A percentile compares a stretch with the other conserved stretches of the same genome.
Evolutionary conservation across 2,329 filamentous ascomycete genomes (phyloP).

Genomic region (Pseudocercospora fuligena): DNA sequence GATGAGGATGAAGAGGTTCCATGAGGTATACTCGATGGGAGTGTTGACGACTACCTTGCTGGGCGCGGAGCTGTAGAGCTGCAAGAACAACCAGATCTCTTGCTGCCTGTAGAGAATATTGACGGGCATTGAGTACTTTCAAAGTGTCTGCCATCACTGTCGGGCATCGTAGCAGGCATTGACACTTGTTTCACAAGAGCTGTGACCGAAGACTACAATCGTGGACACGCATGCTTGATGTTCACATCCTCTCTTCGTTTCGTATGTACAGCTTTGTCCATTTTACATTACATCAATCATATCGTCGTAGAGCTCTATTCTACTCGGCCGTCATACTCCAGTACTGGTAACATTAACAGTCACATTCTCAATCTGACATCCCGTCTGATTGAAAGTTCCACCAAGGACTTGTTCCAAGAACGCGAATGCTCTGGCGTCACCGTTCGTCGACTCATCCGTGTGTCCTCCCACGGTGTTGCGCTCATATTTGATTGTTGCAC

Average conservation of each 20-base stretch:
- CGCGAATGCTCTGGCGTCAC: slow-evolving; percentile 40
- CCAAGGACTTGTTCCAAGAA: slow-evolving; percentile 34
- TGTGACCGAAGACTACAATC: no score
- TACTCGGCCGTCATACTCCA: neutral
- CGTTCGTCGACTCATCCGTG: slow-evolving; percentile 42
- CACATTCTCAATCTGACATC: slow-evolving; percentile 37
- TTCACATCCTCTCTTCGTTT: neutral
- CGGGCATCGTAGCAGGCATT: no score
- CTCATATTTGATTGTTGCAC: slow-evolving; percentile 51
- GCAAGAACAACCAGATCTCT: no score
- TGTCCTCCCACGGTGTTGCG: slow-evolving; percentile 53
- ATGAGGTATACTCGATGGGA: slow-evolving; percentile 13
- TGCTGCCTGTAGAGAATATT: no score
- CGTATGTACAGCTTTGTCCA: neutral
- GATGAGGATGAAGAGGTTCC: slow-evolving; percentile 41
- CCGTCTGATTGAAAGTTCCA: slow-evolving; percentile 32
- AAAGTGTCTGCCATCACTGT: no score
- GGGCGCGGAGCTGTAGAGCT: no score
- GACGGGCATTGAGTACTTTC: no score
- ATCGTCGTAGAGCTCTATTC: neutral
- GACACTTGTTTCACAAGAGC: neutral
- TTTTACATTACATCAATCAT: slow-evolving; percentile 1
- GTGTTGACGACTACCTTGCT: no score
- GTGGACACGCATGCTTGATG: no score
- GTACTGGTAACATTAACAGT: slow-evolving; percentile 22